Evolutionary conservation across 164 flowering plant species (phyloP).

Genomic region (Macadamia integrifolia): DNA sequence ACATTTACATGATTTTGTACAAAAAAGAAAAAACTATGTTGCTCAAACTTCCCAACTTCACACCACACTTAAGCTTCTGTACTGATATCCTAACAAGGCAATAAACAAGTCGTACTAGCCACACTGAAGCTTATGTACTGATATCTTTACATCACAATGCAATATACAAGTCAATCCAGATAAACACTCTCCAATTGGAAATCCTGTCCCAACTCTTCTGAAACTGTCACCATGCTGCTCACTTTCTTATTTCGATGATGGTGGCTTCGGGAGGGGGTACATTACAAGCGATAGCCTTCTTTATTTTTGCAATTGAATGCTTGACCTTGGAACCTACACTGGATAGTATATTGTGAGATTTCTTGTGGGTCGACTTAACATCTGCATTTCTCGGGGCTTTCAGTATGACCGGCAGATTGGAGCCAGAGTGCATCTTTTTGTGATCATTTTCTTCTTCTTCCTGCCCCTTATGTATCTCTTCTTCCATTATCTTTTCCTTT

Average conservation of each 20-base stretch:
- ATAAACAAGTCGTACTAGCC: background rate
- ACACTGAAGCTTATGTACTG: background rate
- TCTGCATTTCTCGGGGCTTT: slow-evolving; percentile 48
- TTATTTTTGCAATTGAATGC: slow-evolving; percentile 83
- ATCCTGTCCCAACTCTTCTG: background rate
- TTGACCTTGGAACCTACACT: slow-evolving; percentile 90
- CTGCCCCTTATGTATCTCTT: slow-evolving; percentile 27
- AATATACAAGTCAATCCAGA: background rate
- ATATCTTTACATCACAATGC: background rate
- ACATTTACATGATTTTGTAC: background rate
- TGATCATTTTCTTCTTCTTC: slow-evolving; percentile 30
- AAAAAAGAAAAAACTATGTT: background rate
- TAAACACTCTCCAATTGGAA: background rate
- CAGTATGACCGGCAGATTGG: slow-evolving; percentile 50
- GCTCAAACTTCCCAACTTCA: slow-evolving; percentile 1
- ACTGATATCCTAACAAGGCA: background rate
- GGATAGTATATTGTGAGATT: slow-evolving; percentile 64
- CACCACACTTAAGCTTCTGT: background rate
- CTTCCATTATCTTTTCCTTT: slow-evolving; percentile 24
- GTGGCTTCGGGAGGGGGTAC: slow-evolving; percentile 48
- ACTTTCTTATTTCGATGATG: slow-evolving; percentile 37
- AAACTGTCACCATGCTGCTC: background rate
- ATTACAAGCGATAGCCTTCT: slow-evolving; percentile 75
- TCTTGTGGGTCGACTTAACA: slow-evolving; percentile 48
- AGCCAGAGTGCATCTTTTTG: slow-evolving; percentile 27